Percentiles rank a stretch among this genome's conserved stretches.
These are phyloP conservation scores for Skeletonema potamos DNA, from an alignment of 108 stramenopile species.

Conservation along the genomic window DNA sequence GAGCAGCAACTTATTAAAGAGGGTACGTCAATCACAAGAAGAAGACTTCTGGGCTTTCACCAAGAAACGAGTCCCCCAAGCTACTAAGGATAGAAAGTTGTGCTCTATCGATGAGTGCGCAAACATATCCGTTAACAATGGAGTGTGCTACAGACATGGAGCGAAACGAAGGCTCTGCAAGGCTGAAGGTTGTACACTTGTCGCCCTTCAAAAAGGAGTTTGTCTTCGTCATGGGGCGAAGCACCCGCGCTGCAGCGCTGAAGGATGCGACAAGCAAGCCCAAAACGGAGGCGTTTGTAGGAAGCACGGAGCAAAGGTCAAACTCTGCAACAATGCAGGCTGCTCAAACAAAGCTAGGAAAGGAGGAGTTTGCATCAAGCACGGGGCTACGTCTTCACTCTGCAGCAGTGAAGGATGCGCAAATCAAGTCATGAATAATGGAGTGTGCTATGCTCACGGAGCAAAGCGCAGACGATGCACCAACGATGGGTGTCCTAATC, in stretches of 20 bases:
- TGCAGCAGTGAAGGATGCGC: background rate
- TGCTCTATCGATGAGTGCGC: background rate
- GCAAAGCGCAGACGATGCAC: background rate
- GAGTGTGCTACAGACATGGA: constrained; percentile 2
- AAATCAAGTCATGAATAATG: background rate
- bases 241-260: background rate
- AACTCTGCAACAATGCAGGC: background rate
- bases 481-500: background rate
- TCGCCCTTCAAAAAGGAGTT: constrained; percentile 8
- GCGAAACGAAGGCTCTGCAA: constrained; percentile 1
- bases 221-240: constrained; percentile 9
- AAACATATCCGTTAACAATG: constrained; percentile 5
- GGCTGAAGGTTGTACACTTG: constrained; percentile 2
- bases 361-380: constrained; percentile 2
- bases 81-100: background rate
- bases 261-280: constrained; percentile 10
- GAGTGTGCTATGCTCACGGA: background rate
- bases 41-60: background rate
- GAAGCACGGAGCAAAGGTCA: constrained; percentile 1
- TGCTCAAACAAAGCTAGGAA: background rate
- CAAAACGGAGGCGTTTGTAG: constrained; percentile 3
- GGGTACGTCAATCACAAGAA: background rate
- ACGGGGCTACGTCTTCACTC: background rate
- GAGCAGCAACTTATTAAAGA: background rate
- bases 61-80: background rate